Evolutionary conservation across 345 rosid species (phyloP).

Genomic region (Luvunga scandens): DNA sequence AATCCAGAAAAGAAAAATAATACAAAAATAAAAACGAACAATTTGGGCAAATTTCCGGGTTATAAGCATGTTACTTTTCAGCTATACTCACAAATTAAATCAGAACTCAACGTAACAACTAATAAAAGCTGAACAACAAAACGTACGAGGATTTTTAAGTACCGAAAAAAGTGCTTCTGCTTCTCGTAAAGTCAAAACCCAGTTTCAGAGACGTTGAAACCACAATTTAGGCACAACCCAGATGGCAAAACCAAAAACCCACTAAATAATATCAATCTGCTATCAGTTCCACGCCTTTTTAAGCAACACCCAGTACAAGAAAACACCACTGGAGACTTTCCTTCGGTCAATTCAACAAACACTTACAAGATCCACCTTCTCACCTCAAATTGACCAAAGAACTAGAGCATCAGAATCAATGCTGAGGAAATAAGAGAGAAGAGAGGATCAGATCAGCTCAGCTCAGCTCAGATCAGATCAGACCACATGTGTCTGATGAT

Average conservation of each 20-base stretch:
- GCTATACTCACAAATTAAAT: not conserved
- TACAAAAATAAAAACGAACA: not conserved
- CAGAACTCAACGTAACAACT: constrained; percentile 1
- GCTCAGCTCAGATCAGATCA: constrained; percentile 15
- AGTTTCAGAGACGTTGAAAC: constrained; percentile 11
- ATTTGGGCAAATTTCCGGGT: not conserved
- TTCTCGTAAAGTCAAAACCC: constrained; percentile 18
- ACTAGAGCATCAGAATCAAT: constrained; percentile 5
- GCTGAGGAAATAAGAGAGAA: not conserved
- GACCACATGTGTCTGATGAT: constrained; percentile 2
- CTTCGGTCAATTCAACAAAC: constrained; percentile 13
- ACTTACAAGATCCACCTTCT: constrained; percentile 24
- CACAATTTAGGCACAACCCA: constrained; percentile 6
- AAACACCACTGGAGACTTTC: not conserved
- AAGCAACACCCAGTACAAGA: not conserved
- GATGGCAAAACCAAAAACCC: constrained; percentile 7
- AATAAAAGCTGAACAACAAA: not conserved
- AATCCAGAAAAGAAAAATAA: not conserved
- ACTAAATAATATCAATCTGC: not conserved
- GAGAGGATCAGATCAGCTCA: not conserved
- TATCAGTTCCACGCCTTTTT: not conserved
- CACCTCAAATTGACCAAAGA: constrained; percentile 2
- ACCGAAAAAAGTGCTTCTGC: constrained; percentile 10
- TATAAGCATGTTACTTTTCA: not conserved
- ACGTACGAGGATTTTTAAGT: not conserved